These are phyloP conservation scores for Silene noctiflora DNA, from an alignment of 179 eudicot species.

Conservation along the genomic window DNA sequence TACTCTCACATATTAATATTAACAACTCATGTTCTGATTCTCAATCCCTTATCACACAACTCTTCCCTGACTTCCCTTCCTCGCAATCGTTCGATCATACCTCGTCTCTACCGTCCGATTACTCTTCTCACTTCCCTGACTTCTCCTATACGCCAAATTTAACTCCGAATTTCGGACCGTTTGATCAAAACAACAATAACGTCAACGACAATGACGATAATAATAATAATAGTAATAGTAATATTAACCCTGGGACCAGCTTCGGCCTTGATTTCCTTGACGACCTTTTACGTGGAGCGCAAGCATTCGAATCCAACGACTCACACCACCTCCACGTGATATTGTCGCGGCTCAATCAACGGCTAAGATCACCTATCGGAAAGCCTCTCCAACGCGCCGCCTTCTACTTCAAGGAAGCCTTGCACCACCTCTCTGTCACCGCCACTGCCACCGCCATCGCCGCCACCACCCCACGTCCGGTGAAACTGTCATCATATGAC, in stretches of 20 bases:
- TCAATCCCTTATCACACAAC: conserved; percentile 23
- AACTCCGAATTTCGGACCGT: conserved; percentile 33
- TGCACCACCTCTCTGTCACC: conserved; percentile 39
- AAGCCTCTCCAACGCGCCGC: conserved; percentile 79
- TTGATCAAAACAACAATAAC: conserved; percentile 22
- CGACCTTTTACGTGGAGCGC: conserved; percentile 65
- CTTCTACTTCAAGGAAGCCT: conserved; percentile 84
- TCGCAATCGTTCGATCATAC: conserved; percentile 38
- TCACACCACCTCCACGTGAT: conserved; percentile 52
- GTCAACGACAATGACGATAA: not conserved
- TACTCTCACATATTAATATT: conserved; percentile 30
- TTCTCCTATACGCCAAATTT: conserved; percentile 26
- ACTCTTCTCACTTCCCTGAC: conserved; percentile 25
- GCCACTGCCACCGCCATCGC: conserved; percentile 21
- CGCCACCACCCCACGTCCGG: conserved; percentile 18
- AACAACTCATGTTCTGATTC: conserved; percentile 13
- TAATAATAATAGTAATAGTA: not conserved
- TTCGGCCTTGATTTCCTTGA: conserved; percentile 58
- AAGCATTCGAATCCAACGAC: conserved; percentile 70
- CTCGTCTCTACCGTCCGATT: conserved; percentile 26
- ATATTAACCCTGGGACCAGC: not conserved
- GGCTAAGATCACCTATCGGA: conserved; percentile 54
- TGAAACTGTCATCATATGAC: conserved; percentile 40
- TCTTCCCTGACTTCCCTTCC: conserved; percentile 43
- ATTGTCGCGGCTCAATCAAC: conserved; percentile 75